Base-by-base conservation (phyloP, 2,329 filamentous ascomycete genomes). In the Mycosphaerella arachidis region DNA sequence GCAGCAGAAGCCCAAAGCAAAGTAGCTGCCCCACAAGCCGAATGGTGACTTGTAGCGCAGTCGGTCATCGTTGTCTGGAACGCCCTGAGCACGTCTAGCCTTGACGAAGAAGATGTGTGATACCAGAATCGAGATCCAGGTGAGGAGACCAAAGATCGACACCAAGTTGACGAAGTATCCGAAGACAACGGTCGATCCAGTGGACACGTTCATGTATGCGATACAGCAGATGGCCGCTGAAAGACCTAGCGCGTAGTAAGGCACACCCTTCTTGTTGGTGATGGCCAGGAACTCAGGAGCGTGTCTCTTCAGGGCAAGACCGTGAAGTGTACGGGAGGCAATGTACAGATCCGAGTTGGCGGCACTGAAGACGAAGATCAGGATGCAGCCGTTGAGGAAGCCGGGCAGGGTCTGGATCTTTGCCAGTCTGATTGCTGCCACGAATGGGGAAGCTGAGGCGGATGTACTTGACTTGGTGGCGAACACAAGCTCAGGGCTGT, bases 331-430 rank as follows among this genome's bases (percentile, higher is more conserved):
- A 13, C 67, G 60, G 6, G 66, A 68, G 20, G 86, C 88, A 67
- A 81, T 90, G 81, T 91, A 92, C 27, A 91, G 77, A 76, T 91
- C 88, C 1, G 86, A 90, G 79, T 92, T 92, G 63, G 87, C 83
- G 13, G 89, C 89, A 12, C 85, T 88, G 75, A 92, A 90, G 67
- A 90, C 88, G 71, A 91, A 91, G 64, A 91, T 72, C 62, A 90
- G 77, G 66, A 92, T 91, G 69, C 86, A 89, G 33, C 78, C 89
- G 75, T 92, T 92, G 71, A 92, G 76, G 69, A 91, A 84, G 67
- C 86, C 81, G 2, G 87, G 84, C 9, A 92, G 79, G 20, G 77
- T 74, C 2, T 81, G 75, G 71, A 92, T 88, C 16, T 83, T 79
- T 1, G 87, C 86, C 18, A 87, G 67, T 63, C 78, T 74, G 72